Conservation (phyloP, 306 rosid species). For the Citrullus colocynthis region DNA sequence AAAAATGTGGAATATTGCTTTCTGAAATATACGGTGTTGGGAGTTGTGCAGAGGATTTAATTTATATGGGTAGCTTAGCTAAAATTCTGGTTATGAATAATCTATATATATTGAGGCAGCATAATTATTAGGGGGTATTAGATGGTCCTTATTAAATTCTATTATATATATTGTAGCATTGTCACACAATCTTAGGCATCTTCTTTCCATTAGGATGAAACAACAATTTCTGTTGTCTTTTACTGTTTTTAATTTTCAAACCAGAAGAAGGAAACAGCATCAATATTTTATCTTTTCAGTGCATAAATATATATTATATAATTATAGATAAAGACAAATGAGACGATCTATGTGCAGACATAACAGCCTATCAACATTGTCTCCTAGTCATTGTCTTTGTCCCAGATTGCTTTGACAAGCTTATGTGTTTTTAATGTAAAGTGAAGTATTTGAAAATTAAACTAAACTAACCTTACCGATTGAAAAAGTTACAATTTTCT, state of each 20-base stretch:
- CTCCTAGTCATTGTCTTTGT: neutral
- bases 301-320: neutral
- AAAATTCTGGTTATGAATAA: constrained; percentile 1
- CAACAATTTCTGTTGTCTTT: neutral
- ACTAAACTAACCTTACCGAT: neutral
- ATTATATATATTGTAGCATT: neutral
- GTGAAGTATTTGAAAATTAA: neutral
- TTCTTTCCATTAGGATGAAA: neutral
- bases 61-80: neutral
- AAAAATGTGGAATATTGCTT: neutral
- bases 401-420: neutral
- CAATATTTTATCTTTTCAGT: neutral
- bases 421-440: neutral
- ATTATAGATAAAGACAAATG: neutral
- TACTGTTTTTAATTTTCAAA: neutral
- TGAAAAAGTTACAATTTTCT: neutral
- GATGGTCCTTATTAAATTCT: neutral
- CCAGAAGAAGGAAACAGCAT: neutral
- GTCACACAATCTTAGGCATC: neutral
- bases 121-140: neutral
- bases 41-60: neutral
- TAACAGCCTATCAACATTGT: neutral
- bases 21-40: neutral
- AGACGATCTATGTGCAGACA: neutral
- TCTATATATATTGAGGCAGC: neutral